Conservation (phyloP, 345 rosid species). For the Camelina laxa region DNA sequence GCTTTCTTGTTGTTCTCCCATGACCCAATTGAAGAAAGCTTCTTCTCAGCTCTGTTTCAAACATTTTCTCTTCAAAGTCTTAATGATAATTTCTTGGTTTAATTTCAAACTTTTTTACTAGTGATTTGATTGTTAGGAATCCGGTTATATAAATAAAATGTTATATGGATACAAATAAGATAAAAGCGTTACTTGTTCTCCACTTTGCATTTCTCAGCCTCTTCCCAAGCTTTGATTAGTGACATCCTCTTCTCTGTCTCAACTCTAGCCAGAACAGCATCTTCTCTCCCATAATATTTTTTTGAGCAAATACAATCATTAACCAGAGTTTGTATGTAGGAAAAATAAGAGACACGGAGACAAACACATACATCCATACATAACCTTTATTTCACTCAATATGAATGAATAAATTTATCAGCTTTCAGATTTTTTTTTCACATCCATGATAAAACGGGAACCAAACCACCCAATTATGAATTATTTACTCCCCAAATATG, state of each 20-base stretch:
- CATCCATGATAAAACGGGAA: neutral
- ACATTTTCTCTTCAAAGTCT: neutral
- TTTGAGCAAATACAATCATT: constrained; percentile 12
- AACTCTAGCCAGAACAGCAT: constrained; percentile 47
- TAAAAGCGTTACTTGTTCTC: constrained; percentile 42
- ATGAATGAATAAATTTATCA: neutral
- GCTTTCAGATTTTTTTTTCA: neutral
- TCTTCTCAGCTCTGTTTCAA: constrained; percentile 43
- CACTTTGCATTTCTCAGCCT: constrained; percentile 46
- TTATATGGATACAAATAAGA: neutral
- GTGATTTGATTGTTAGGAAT: neutral
- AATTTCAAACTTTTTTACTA: neutral
- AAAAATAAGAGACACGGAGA: neutral
- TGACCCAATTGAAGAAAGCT: constrained; percentile 46
- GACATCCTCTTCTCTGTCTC: constrained; percentile 47
- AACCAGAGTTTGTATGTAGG: constrained; percentile 1
- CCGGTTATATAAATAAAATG: neutral
- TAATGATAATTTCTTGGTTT: neutral
- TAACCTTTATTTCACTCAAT: neutral
- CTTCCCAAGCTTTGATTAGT: constrained; percentile 51
- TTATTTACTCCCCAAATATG: neutral
- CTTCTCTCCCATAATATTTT: constrained; percentile 38
- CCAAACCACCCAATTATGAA: neutral
- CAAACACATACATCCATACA: neutral
- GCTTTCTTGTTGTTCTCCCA: constrained; percentile 50